Evolutionary conservation across 2,329 filamentous ascomycete genomes (phyloP), one percentile per base, ranked within the genome.

Genomic region (Phaeosphaeria sp.): DNA sequence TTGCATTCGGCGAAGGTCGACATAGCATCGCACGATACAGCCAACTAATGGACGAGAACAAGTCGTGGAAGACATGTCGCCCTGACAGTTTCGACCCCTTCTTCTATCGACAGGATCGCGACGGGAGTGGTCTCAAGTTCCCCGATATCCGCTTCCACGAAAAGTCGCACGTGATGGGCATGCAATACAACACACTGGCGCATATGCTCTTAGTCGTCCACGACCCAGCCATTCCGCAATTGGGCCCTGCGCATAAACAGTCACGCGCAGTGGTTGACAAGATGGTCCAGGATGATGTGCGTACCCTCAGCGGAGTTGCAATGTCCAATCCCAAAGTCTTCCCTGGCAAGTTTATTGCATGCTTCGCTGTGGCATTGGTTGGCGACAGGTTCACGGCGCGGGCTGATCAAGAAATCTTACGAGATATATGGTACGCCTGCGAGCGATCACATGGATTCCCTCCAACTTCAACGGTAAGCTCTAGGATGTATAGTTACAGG

Each of bases 11-110:
- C 1, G 72, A 75, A 52, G 72, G 68, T 2, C 66, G 72, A 47
- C 72, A 75, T 30, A 73, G 68, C 43, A 58, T 74, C 23, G 50
- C 62, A 18, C 60, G 70, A 17, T 77, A 70, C 54, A 62, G 60
- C 11, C 69, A 72, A 50, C 62, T 76, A 21, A 72, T 75, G 62
- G 69, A 73, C 9, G 73, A 77, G 30, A 77, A 77, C 27, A 69
- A 61, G 21, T 63, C 71, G 6, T 77, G 74, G 74, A 70, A 64
- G 41, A 62, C 62, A 20, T 64, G 70, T 36, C 55, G 72, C 21
- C 74, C 74, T 11, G 62, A 69, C 18, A 75, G 72, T 43, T 77
- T 76, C 42, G 74, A 77, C 42, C 72, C 74, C 0, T 76, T 72
- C 50, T 76, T 67, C 54, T 72, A 67, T 49, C 64, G 67, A 2